These are phyloP conservation scores for Plantago coronopus DNA, from an alignment of 305 asterid genomes.

Conservation along the genomic window DNA sequence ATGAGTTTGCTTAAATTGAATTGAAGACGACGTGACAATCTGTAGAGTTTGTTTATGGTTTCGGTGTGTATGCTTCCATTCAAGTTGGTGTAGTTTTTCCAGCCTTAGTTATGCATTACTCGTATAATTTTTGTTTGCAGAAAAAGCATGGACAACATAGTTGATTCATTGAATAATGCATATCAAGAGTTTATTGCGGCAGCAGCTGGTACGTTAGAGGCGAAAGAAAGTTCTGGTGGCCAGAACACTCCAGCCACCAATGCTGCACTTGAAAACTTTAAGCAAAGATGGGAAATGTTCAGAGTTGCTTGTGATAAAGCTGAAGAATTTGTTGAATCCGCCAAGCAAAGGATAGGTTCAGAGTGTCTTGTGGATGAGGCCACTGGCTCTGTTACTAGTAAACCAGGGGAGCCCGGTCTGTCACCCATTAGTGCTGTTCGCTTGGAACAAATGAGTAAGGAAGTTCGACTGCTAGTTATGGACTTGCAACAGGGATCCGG, in stretches of 20 bases:
- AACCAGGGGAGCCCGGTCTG: slow-evolving; percentile 65
- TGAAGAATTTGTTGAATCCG: slow-evolving; percentile 93
- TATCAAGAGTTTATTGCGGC: slow-evolving; percentile 76
- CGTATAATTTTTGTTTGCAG: too few species aligned
- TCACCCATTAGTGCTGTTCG: slow-evolving; percentile 96
- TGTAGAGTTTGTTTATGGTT: too few species aligned
- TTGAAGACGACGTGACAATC: too few species aligned
- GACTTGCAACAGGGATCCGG: slow-evolving; percentile 86
- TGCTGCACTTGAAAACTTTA: slow-evolving; percentile 76
- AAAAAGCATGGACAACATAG: slow-evolving; percentile 60
- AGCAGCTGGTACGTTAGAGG: slow-evolving; percentile 61
- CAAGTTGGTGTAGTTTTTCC: too few species aligned
- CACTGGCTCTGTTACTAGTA: slow-evolving; percentile 65
- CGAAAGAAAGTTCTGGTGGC: slow-evolving; percentile 56
- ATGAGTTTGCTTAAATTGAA: too few species aligned
- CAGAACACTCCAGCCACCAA: slow-evolving; percentile 69
- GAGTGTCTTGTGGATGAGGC: slow-evolving; percentile 99
- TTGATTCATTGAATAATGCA: slow-evolving; percentile 61
- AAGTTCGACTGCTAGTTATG: slow-evolving; percentile 87
- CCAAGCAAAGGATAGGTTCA: slow-evolving; percentile 91
- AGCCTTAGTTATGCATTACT: too few species aligned
- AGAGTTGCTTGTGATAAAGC: slow-evolving; percentile 92
- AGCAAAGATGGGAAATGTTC: slow-evolving; percentile 86
- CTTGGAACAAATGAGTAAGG: slow-evolving; percentile 98
- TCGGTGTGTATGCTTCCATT: too few species aligned